Evolutionary conservation across 208 protist genomes (phyloP), one percentile per base, ranked within the genome.

Genomic region (Leishmania turanica): DNA sequence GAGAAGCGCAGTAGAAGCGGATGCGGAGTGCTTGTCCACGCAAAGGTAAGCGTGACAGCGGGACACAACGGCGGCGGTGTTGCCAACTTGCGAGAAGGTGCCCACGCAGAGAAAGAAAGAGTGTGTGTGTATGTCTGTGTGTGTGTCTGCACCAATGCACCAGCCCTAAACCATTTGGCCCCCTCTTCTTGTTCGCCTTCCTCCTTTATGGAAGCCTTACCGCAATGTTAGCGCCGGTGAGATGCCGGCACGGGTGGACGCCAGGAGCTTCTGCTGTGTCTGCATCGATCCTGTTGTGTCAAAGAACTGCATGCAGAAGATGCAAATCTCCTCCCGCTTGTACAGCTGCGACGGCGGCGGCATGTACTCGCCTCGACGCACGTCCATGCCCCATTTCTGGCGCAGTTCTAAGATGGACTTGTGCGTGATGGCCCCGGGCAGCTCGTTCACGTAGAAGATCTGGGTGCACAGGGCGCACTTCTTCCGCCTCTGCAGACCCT

Each of bases 221-320:
- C 94, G 90, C 82, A 97, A 80, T 45, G 91, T 93, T 49, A 96
- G 81, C 5, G 89, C 88, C 4, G 92, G 92, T 2, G 94, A 92
- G 77, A 97, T 92, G 75, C 94, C 94, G 68, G 90, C 92, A 72
- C 94, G 94, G 75, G 94, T 96, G n/a, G 91, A 94, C 51, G 94
- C 94, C 51, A 97, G 81, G 37, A 97, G 84, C 87, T 96, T 91
- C 77, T 97, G 94, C 71, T 97, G 94, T 1, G 94, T 95, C 75
- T 97, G 92, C 89, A 94, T 91, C 1, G 88, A 77, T 17, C 93
- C 92, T 49, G 89, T 96, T 47, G 90, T 96, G 85, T 97, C 96
- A 78, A 98, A 98, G 76, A 98, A 98, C 86, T 98, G 96, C 96
- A 98, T 98, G 88, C 96, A 98, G 80, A 98, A 98, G 51, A 97